Evolutionary conservation across 345 rosid genomes (phyloP).

Genomic region (Aquilaria sinensis): DNA sequence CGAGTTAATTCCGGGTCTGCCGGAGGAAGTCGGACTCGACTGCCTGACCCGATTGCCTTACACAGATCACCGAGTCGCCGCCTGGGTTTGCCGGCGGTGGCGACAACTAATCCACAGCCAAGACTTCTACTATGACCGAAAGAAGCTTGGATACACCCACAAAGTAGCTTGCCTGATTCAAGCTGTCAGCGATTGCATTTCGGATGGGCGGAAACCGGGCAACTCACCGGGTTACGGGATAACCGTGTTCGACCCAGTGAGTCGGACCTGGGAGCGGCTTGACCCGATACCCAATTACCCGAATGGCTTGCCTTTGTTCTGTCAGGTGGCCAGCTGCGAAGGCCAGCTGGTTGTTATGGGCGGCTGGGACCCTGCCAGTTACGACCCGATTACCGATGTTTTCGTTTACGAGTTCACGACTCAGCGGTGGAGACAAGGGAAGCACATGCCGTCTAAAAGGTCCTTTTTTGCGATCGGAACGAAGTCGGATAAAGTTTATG

Average conservation of each 20-base stretch:
- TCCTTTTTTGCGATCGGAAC: constrained; percentile 55
- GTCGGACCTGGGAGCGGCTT: constrained; percentile 34
- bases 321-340: constrained; percentile 45
- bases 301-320: constrained; percentile 55
- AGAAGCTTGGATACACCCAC: constrained; percentile 28
- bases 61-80: constrained; percentile 35
- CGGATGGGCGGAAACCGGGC: constrained; percentile 10
- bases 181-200: constrained; percentile 9
- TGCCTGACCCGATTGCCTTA: constrained; percentile 47
- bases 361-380: constrained; percentile 60
- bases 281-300: constrained; percentile 37
- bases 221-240: constrained; percentile 29
- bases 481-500: constrained; percentile 23
- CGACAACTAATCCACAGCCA: constrained; percentile 32
- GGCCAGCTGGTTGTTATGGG: constrained; percentile 62
- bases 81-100: constrained; percentile 52
- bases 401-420: constrained; percentile 44
- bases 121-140: constrained; percentile 43
- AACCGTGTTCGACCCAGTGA: constrained; percentile 37
- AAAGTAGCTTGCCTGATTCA: constrained; percentile 54
- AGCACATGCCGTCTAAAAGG: constrained; percentile 46
- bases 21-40: constrained; percentile 48
- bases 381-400: constrained; percentile 44
- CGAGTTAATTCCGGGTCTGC: constrained; percentile 44
- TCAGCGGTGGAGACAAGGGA: constrained; percentile 42